Evolutionary conservation across 441 rosid genomes (phyloP).

Genomic region (Jatropha podagrica): DNA sequence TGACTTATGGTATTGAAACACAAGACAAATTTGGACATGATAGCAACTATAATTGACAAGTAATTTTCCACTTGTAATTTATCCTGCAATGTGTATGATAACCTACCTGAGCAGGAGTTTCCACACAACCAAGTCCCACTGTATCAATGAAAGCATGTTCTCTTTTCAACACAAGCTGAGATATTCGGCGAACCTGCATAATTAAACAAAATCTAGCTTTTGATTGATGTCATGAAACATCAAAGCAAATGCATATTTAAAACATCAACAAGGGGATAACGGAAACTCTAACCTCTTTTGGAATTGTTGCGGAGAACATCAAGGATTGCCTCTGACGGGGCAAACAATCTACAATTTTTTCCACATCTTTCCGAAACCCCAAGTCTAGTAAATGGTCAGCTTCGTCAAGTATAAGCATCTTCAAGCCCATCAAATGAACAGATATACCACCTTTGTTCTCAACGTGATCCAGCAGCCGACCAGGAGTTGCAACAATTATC

Average conservation of each 20-base stretch:
- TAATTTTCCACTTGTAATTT: not conserved
- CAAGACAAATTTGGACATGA: slow-evolving; percentile 6
- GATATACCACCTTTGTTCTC: slow-evolving; percentile 84
- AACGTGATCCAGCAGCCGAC: slow-evolving; percentile 88
- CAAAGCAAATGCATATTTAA: slow-evolving; percentile 11
- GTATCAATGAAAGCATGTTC: slow-evolving; percentile 80
- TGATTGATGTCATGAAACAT: slow-evolving; percentile 10
- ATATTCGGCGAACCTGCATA: slow-evolving; percentile 79
- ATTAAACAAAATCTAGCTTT: slow-evolving; percentile 9
- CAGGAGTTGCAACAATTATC: slow-evolving; percentile 97
- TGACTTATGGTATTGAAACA: not conserved
- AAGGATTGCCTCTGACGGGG: slow-evolving; percentile 85
- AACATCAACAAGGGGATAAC: slow-evolving; percentile 8
- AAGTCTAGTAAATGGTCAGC: slow-evolving; percentile 91
- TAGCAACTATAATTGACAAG: not conserved
- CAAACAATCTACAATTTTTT: slow-evolving; percentile 82
- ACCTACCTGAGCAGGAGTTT: slow-evolving; percentile 75
- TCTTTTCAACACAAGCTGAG: slow-evolving; percentile 89
- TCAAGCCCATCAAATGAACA: slow-evolving; percentile 76
- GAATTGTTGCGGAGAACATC: slow-evolving; percentile 88
- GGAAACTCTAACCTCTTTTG: slow-evolving; percentile 67
- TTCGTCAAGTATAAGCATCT: slow-evolving; percentile 90
- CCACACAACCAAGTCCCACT: slow-evolving; percentile 75
- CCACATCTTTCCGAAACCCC: slow-evolving; percentile 92
- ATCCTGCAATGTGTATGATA: not conserved